These are phyloP conservation scores for Daldinia caldariorum DNA, from an alignment of 495 filamentous ascomycete genomes.

Conservation along the genomic window DNA sequence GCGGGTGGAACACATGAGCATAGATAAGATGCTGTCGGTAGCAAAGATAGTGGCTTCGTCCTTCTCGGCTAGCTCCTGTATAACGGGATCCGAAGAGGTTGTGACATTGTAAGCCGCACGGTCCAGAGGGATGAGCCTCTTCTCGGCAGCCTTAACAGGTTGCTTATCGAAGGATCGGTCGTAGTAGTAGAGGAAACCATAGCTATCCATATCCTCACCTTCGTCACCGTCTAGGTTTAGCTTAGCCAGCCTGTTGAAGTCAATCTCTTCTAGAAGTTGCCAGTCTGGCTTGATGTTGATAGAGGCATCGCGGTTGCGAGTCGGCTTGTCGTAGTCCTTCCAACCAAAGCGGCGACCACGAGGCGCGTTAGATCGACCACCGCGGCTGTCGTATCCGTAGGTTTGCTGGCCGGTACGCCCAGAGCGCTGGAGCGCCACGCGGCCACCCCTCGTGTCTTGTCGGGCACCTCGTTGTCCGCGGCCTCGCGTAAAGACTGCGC, in stretches of 20 bases:
- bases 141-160: conserved; percentile 85
- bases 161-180: conserved; percentile 93
- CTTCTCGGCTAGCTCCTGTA: conserved; percentile 96
- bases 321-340: conserved; percentile 99
- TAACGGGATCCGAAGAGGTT: conserved; percentile 92
- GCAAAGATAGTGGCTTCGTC: conserved; percentile 97
- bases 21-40: conserved; percentile 94
- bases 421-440: conserved; percentile 59
- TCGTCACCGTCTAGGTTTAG: conserved; percentile 93
- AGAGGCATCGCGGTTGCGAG: conserved; percentile 92
- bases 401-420: conserved; percentile 58
- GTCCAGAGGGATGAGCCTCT: conserved; percentile 86
- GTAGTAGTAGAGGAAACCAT: conserved; percentile 98
- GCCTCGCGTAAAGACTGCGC: conserved; percentile 87
- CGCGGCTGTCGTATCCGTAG: conserved; percentile 70
- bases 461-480: conserved; percentile 79
- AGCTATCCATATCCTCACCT: conserved; percentile 92
- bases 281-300: conserved; percentile 95
- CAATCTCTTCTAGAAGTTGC: conserved; percentile 96
- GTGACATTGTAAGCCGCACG: conserved; percentile 98
- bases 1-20: conserved; percentile 97
- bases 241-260: conserved; percentile 93
- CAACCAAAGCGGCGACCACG: conserved; percentile 91
- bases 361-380: conserved; percentile 63
- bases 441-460: conserved; percentile 75